phyloP scores from a whole-genome alignment of 441 rosid species.

The Mallotus repandus region DNA sequence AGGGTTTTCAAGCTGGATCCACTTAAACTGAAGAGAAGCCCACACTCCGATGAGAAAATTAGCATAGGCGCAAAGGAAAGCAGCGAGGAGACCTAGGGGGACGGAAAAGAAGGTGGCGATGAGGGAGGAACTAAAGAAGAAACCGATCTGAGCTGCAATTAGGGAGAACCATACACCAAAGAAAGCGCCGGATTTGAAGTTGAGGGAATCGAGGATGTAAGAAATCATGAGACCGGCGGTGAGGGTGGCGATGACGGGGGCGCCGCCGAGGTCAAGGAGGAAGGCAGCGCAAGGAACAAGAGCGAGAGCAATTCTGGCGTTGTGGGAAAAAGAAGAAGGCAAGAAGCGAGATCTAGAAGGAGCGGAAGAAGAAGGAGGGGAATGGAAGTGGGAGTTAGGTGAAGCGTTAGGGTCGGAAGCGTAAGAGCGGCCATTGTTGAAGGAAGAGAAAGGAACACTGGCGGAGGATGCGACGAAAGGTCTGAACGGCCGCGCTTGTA shows the following conservation, averaged over 20 bases:
- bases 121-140: slow-evolving; percentile 81
- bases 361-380: slow-evolving; percentile 24
- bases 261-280: slow-evolving; percentile 91
- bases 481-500: slow-evolving; percentile 77
- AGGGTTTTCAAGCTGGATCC: slow-evolving; percentile 91
- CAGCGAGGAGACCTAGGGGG: slow-evolving; percentile 63
- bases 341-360: slow-evolving; percentile 80
- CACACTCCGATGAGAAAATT: slow-evolving; percentile 80
- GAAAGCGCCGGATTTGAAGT: slow-evolving; percentile 73
- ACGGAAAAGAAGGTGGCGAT: slow-evolving; percentile 53
- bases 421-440: slow-evolving; percentile 43
- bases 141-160: slow-evolving; percentile 77
- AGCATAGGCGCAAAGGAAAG: slow-evolving; percentile 79
- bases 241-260: slow-evolving; percentile 67
- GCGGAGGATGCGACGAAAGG: slow-evolving; percentile 69
- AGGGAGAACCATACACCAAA: slow-evolving; percentile 83
- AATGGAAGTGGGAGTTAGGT: slow-evolving; percentile 28
- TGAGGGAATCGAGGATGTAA: slow-evolving; percentile 85
- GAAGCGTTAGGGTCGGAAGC: slow-evolving; percentile 43
- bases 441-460: slow-evolving; percentile 52
- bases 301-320: slow-evolving; percentile 69
- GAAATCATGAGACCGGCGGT: slow-evolving; percentile 84
- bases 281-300: slow-evolving; percentile 83
- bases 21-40: slow-evolving; percentile 95
- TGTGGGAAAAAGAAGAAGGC: slow-evolving; percentile 76